Evolutionary conservation across 805 yeast species (phyloP).

Genomic region (Kazachstania psychrophila): DNA sequence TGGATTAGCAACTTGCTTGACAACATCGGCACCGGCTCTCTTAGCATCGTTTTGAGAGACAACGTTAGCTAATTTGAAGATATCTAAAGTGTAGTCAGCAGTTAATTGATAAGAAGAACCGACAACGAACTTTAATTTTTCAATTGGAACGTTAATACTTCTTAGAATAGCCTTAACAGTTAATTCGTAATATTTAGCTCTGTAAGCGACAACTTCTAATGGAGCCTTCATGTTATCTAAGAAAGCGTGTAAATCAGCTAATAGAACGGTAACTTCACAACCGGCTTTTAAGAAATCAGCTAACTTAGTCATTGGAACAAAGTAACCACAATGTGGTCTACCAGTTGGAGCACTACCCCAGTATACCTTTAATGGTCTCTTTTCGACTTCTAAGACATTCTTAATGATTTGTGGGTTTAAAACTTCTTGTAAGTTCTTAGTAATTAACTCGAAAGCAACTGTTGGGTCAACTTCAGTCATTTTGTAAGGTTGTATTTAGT

Average conservation of each 20-base stretch:
- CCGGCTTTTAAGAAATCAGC: slow-evolving; percentile 95
- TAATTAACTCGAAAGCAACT: slow-evolving; percentile 64
- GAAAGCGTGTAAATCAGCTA: slow-evolving; percentile 95
- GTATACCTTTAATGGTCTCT: slow-evolving; percentile 77
- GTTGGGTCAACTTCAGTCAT: slow-evolving; percentile 37
- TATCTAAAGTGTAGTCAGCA: slow-evolving; percentile 75
- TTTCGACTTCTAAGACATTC: slow-evolving; percentile 68
- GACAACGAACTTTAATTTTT: slow-evolving; percentile 68
- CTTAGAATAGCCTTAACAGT: slow-evolving; percentile 76
- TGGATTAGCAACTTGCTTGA: slow-evolving; percentile 93
- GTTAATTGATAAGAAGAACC: slow-evolving; percentile 87
- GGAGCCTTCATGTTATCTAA: slow-evolving; percentile 98
- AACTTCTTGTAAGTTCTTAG: slow-evolving; percentile 84
- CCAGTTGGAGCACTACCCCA: slow-evolving; percentile 99
- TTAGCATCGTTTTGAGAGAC: slow-evolving; percentile 94
- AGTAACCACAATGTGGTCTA: slow-evolving; percentile 96
- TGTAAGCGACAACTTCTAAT: slow-evolving; percentile 75
- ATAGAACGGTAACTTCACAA: slow-evolving; percentile 79
- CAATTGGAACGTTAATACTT: slow-evolving; percentile 87
- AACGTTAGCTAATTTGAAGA: slow-evolving; percentile 72
- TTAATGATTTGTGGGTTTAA: slow-evolving; percentile 81
- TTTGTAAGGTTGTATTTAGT: too few relatives aligned
- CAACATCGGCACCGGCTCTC: slow-evolving; percentile 99
- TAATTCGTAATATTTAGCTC: slow-evolving; percentile 83
- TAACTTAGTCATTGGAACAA: slow-evolving; percentile 93